A percentile compares a stretch with the other conserved stretches of the same genome.
Evolutionary conservation across 2,329 filamentous ascomycete genomes (phyloP).

Genomic region (Apiospora hydei): DNA sequence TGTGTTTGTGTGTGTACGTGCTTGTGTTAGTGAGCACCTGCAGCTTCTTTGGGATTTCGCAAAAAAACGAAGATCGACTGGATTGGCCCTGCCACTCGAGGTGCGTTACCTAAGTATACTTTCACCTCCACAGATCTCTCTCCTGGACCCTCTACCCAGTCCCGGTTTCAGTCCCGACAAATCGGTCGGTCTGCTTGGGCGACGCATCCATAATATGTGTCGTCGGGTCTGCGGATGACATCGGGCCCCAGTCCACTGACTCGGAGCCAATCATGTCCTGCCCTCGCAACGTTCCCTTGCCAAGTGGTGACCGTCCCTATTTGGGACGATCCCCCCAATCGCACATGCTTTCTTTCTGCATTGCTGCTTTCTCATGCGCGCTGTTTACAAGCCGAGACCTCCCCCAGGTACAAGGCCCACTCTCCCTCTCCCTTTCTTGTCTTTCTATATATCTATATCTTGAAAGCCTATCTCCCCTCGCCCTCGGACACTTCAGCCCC

Average conservation of each 20-base stretch:
- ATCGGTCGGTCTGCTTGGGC: slow-evolving; percentile 38
- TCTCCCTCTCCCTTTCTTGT: neutral
- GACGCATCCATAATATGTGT: slow-evolving; percentile 31
- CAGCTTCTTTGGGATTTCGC: neutral
- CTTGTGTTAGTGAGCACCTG: neutral
- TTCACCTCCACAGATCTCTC: neutral
- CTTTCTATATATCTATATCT: neutral
- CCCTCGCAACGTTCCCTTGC: slow-evolving; percentile 8
- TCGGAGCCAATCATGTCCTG: slow-evolving; percentile 38
- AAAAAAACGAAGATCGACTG: neutral
- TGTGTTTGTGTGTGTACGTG: neutral
- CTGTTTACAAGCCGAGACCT: slow-evolving; percentile 1
- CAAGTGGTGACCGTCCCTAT: slow-evolving; percentile 9
- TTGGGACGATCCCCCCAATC: slow-evolving; percentile 8
- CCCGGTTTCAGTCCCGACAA: slow-evolving; percentile 31
- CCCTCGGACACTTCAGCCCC: slow-evolving; percentile 7
- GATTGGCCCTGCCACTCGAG: neutral
- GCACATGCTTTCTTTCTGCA: slow-evolving; percentile 21
- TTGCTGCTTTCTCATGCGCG: neutral
- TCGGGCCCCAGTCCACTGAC: slow-evolving; percentile 32
- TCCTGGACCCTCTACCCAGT: slow-evolving; percentile 28
- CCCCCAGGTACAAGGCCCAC: slow-evolving; percentile 4
- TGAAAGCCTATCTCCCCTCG: slow-evolving; percentile 12
- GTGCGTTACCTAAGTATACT: slow-evolving; percentile 10
- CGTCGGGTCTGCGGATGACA: slow-evolving; percentile 44